Conservation (phyloP, 202 grass and related monocot genomes). For the Saccharum hybrid region DNA sequence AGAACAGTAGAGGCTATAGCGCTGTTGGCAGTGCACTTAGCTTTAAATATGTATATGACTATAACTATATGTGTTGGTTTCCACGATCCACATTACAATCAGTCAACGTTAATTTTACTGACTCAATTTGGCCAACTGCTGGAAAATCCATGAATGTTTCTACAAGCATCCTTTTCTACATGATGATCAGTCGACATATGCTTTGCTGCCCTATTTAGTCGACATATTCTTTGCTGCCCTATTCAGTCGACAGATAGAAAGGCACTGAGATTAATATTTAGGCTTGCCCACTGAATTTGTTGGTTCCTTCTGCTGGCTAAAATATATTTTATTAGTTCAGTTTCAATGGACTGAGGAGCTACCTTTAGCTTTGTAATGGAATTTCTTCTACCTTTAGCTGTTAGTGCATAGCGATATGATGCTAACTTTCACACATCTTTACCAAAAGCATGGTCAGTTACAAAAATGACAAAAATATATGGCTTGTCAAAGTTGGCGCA, state of each 20-base stretch:
- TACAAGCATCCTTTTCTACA: not conserved
- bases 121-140: not conserved
- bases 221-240: conserved; percentile 3
- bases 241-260: conserved; percentile 25
- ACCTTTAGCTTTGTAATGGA: conserved; percentile 38
- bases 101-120: not conserved
- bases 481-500: conserved; percentile 28
- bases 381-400: conserved; percentile 27
- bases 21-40: conserved; percentile 27
- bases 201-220: not conserved
- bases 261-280: conserved; percentile 6
- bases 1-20: not conserved
- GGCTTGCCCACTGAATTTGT: conserved; percentile 24
- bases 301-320: conserved; percentile 9
- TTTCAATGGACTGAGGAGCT: conserved; percentile 29
- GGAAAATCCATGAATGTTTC: conserved; percentile 10
- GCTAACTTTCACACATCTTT: conserved; percentile 17
- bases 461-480: conserved; percentile 21
- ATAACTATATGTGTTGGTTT: not conserved
- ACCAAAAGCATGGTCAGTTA: not conserved
- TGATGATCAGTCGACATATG: conserved; percentile 9
- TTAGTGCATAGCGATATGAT: conserved; percentile 30
- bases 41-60: not conserved
- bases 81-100: not conserved
- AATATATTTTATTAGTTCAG: conserved; percentile 35